Evolutionary conservation across 1,284 basidiomycete species (phyloP).

Genomic region (Trichosporon asahii): DNA sequence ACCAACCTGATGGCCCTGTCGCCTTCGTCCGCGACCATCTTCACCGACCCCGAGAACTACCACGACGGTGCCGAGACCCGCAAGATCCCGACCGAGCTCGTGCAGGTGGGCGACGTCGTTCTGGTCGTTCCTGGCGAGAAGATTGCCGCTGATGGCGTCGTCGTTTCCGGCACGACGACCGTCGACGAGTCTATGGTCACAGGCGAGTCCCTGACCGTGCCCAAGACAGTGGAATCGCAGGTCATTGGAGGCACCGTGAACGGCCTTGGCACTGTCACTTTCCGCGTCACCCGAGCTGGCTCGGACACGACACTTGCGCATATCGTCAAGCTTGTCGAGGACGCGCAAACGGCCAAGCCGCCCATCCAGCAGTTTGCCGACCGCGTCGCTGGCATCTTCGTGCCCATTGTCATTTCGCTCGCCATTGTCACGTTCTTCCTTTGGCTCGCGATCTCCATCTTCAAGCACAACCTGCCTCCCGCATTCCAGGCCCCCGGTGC

Average conservation of each 20-base stretch:
- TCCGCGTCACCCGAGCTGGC: conserved; percentile 90
- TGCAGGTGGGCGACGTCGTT: conserved; percentile 89
- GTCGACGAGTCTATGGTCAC: conserved; percentile 98
- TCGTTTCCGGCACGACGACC: conserved; percentile 76
- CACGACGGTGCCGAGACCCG: conserved; percentile 74
- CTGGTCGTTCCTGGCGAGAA: conserved; percentile 96
- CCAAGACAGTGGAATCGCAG: conserved; percentile 73
- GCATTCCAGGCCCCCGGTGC: conserved; percentile 81
- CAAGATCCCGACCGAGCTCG: conserved; percentile 87
- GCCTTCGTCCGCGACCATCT: conserved; percentile 92
- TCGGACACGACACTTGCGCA: conserved; percentile 94
- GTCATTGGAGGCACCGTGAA: conserved; percentile 98
- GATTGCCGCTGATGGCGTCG: conserved; percentile 90
- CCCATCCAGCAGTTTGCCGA: conserved; percentile 98
- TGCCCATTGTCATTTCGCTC: conserved; percentile 83
- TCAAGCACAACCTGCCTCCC: conserved; percentile 64
- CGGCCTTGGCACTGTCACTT: conserved; percentile 90
- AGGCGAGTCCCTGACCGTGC: conserved; percentile 86
- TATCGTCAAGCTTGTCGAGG: conserved; percentile 94
- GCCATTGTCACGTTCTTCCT: conserved; percentile 73
- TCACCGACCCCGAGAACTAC: conserved; percentile 56
- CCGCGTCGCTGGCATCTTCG: conserved; percentile 89
- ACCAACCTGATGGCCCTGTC: conserved; percentile 93
- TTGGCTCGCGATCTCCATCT: conserved; percentile 78
- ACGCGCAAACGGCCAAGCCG: conserved; percentile 95